Conservation (phyloP, 345 rosid genomes). For the Gossypium raimondii region DNA sequence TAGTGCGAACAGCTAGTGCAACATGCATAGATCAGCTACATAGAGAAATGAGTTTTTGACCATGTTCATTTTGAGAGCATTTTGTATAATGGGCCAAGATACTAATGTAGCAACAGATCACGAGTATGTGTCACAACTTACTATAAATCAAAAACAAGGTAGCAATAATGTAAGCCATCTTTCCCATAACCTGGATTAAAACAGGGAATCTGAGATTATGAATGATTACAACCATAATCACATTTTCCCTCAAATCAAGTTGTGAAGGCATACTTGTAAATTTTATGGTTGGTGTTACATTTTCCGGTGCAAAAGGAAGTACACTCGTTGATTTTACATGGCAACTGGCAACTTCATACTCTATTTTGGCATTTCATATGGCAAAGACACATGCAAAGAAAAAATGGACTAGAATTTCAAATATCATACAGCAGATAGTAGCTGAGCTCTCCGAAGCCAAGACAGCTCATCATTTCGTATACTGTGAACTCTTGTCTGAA, state of each 20-base stretch:
- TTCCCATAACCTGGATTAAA: neutral
- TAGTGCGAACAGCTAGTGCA: neutral
- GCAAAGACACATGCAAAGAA: neutral
- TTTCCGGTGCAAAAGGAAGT: neutral
- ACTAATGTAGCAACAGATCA: neutral
- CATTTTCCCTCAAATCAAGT: neutral
- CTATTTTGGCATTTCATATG: neutral
- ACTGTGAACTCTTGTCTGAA: constrained; percentile 64
- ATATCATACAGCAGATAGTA: constrained; percentile 69
- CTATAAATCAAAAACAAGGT: neutral
- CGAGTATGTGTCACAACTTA: neutral
- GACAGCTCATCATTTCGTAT: constrained; percentile 74
- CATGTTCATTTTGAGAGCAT: neutral
- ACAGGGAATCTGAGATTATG: neutral
- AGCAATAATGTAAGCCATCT: neutral
- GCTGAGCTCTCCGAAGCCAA: constrained; percentile 85
- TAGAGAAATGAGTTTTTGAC: neutral
- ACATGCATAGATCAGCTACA: neutral
- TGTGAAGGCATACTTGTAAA: neutral
- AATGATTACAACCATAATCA: constrained; percentile 4
- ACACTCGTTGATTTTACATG: neutral
- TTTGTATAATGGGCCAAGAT: neutral
- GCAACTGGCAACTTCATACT: neutral
- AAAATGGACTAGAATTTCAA: neutral
- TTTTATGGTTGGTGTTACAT: neutral